Conservation (phyloP, 257 asterid genomes). For the Marsdenia floribunda region DNA sequence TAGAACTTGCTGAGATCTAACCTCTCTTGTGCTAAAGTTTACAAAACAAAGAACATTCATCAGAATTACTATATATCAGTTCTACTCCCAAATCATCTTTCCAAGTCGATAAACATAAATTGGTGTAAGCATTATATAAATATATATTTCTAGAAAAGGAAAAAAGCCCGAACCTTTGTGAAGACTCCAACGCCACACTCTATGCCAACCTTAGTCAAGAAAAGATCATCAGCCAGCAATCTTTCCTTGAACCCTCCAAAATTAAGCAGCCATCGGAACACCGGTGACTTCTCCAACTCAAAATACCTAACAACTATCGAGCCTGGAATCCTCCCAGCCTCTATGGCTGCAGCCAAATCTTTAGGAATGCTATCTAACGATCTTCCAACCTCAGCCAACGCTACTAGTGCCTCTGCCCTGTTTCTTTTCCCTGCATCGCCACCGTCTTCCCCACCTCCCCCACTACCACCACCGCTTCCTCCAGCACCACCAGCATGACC, state of each 20-base stretch:
- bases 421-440: slow-evolving; percentile 71
- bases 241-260: slow-evolving; percentile 91
- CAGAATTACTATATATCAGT: background rate
- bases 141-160: background rate
- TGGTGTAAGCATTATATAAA: background rate
- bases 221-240: slow-evolving; percentile 88
- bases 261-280: slow-evolving; percentile 61
- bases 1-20: too few relatives aligned
- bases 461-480: slow-evolving; percentile 8
- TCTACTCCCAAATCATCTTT: background rate
- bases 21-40: background rate
- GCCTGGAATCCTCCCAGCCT: slow-evolving; percentile 77
- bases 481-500: slow-evolving; percentile 14
- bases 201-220: slow-evolving; percentile 93
- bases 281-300: slow-evolving; percentile 70
- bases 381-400: slow-evolving; percentile 70
- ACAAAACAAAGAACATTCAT: background rate
- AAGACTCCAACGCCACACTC: slow-evolving; percentile 96
- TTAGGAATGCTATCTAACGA: slow-evolving; percentile 74
- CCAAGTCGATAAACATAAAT: background rate
- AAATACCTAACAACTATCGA: slow-evolving; percentile 52
- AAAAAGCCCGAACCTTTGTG: slow-evolving; percentile 51
- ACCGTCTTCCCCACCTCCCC: slow-evolving; percentile 29
- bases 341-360: slow-evolving; percentile 74
- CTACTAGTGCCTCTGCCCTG: slow-evolving; percentile 69